phyloP scores from a whole-genome alignment of 2,329 filamentous ascomycete genomes.

The Sporothrix curviconia region DNA sequence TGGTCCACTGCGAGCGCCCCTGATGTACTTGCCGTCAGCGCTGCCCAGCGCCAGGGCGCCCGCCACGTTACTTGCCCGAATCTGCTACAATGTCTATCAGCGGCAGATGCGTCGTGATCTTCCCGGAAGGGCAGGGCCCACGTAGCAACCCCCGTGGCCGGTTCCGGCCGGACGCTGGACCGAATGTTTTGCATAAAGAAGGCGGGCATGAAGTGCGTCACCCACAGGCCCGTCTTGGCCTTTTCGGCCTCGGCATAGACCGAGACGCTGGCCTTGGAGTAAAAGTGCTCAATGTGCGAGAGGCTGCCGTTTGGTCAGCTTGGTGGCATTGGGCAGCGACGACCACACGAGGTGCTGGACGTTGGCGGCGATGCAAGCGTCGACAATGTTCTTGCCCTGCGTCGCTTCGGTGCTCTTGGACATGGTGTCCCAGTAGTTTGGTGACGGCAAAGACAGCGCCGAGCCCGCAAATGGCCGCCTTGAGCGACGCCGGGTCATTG shows the following conservation, averaged over 20 bases:
- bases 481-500: constrained; percentile 38
- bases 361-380: constrained; percentile 35
- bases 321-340: constrained; percentile 34
- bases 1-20: constrained; percentile 5
- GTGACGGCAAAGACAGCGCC: constrained; percentile 47
- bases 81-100: constrained; percentile 30
- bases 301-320: constrained; percentile 36
- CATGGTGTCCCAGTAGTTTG: constrained; percentile 28
- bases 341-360: constrained; percentile 27
- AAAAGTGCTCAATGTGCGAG: constrained; percentile 44
- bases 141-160: constrained; percentile 28
- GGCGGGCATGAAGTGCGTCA: constrained; percentile 35
- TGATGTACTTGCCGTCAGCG: neutral
- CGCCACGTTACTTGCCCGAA: constrained; percentile 28
- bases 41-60: neutral
- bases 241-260: constrained; percentile 41
- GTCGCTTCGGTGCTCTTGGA: constrained; percentile 34
- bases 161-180: constrained; percentile 22
- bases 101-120: constrained; percentile 28
- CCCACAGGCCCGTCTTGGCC: constrained; percentile 43
- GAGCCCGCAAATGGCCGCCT: constrained; percentile 38
- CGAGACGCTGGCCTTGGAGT: constrained; percentile 50
- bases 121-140: constrained; percentile 27
- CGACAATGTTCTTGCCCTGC: constrained; percentile 43
- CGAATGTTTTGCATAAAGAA: constrained; percentile 48